phyloP scores from a whole-genome alignment of 768 basidiomycete genomes.

The Leucosporidium scottii region DNA sequence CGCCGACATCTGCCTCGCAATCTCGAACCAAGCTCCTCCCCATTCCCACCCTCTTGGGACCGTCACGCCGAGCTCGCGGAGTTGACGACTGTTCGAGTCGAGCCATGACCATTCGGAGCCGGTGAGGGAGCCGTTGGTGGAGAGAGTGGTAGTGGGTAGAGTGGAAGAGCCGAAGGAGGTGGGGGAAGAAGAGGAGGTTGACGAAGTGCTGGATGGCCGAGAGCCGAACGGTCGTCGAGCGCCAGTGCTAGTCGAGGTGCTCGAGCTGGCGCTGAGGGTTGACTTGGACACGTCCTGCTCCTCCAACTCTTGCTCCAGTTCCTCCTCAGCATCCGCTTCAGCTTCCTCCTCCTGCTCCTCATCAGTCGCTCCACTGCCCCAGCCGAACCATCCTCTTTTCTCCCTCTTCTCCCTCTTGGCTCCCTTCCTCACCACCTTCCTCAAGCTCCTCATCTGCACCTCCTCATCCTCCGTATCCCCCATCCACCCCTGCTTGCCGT shows the following conservation, averaged over 20 bases:
- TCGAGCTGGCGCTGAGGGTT: not conserved
- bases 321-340: not conserved
- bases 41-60: conserved; percentile 26
- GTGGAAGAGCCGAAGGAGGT: not conserved
- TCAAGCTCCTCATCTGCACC: not conserved
- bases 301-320: not conserved
- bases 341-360: not conserved
- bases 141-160: not conserved
- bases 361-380: not conserved
- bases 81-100: not conserved
- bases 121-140: not conserved
- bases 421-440: not conserved
- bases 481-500: not conserved
- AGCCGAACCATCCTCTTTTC: not conserved
- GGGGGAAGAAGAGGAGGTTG: not conserved
- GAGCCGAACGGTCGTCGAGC: not conserved
- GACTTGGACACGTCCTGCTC: not conserved
- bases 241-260: not conserved
- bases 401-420: not conserved
- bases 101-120: conserved; percentile 5
- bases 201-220: not conserved
- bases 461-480: not conserved
- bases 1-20: conserved; percentile 16
- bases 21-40: conserved; percentile 26
- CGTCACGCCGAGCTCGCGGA: conserved; percentile 8